Base-by-base conservation (phyloP, 176 grass and related monocot genomes). In the Poa pratensis region DNA sequence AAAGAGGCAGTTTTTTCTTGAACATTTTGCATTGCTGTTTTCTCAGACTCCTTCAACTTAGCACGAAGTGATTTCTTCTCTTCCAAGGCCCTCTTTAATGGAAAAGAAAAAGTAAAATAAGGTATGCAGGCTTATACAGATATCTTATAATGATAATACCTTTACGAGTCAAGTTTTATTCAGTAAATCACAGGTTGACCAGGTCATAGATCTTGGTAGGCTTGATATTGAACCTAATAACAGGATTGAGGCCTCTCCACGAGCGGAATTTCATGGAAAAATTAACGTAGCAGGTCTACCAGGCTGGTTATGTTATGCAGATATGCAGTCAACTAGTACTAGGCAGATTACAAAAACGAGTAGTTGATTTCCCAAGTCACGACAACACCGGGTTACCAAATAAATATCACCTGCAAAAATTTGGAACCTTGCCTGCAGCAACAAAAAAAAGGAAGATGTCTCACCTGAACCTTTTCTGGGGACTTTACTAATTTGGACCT, bases 381-480 rank as follows among this genome's bases (percentile, higher is more conserved):
- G 3, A 73, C 70, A 74, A 74, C 16, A 51, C 50, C 45, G 45
- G 43, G 9, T 48, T 48, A 48, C 45, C 45, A 11, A 48, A 48
- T 48, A 48, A 48, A 48, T 28, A 74, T 17, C 45, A 74, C 6
- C 3, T 74, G 24, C 23, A 7, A 51, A 51, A 51, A 9, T 51
- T 30, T 46, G 4, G 23, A 18, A 74, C 45, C 43, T 50, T 74
- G 24, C 42, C 45, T 74, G 71, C 45, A 50, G 45, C 71, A 27
- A 51, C 43, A 74, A 27, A 19, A 28, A 51, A 74, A 74, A 18
- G 45, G 46, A 74, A 74, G 15, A 51, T 24, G 46, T 78, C n/a
- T 37, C 28, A 98, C 96, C 87, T 92, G 89, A 80, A 94, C 73
- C 80, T 92, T 98, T 71, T 95, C 96, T n/a, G 96, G 96, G 5